phyloP scores from a whole-genome alignment of 371 early-diverging fungal genomes.

The Umbelopsis sp. region DNA sequence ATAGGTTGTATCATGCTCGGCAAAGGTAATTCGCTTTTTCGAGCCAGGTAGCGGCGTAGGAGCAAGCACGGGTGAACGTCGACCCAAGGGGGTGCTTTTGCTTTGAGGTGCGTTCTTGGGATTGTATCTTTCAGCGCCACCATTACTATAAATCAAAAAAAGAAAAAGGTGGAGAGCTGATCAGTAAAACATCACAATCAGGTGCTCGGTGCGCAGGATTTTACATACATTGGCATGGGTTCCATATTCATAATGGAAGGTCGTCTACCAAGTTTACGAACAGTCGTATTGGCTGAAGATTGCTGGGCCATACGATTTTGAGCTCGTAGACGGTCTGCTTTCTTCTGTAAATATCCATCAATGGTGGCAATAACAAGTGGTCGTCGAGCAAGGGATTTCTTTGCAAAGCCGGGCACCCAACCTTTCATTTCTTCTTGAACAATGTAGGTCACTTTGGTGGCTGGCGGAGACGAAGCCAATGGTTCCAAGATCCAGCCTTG shows the following conservation, averaged over 20 bases:
- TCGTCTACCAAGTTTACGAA: constrained; percentile 10
- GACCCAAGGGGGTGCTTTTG: not conserved
- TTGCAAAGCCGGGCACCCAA: constrained; percentile 68
- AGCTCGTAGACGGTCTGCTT: constrained; percentile 46
- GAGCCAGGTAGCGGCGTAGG: not conserved
- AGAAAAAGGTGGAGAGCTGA: not conserved
- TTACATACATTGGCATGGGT: not conserved
- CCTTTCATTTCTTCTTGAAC: constrained; percentile 53
- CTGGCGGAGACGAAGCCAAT: constrained; percentile 52
- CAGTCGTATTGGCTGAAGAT: constrained; percentile 4
- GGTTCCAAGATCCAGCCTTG: constrained; percentile 71
- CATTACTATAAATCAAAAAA: not conserved
- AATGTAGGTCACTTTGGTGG: constrained; percentile 65
- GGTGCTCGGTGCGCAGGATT: not conserved
- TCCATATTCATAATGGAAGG: constrained; percentile 26
- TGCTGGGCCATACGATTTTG: constrained; percentile 21
- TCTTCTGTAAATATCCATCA: constrained; percentile 62
- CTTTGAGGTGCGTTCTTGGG: not conserved
- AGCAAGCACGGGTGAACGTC: not conserved
- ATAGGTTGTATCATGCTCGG: constrained; percentile 23
- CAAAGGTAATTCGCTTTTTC: constrained; percentile 26
- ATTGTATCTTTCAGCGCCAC: not conserved
- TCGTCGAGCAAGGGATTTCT: constrained; percentile 64
- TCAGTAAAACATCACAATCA: not conserved
- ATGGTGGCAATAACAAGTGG: constrained; percentile 66